Percentiles rank a stretch among this genome's conserved stretches.
These are phyloP conservation scores for Durotheca rogersii DNA, from an alignment of 495 filamentous ascomycete species.

Conservation along the genomic window DNA sequence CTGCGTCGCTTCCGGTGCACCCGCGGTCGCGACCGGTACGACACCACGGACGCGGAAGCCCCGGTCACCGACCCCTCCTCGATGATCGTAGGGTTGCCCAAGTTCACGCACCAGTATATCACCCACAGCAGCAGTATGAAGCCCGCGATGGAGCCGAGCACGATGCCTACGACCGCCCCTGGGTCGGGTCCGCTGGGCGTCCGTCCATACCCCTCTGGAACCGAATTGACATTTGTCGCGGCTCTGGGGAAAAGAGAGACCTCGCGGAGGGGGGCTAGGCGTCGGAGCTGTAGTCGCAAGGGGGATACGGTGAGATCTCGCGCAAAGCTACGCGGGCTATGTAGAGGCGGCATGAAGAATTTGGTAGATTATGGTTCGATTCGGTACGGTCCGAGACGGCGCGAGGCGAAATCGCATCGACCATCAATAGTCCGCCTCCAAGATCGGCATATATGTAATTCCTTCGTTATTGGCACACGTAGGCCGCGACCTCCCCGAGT, in stretches of 20 bases:
- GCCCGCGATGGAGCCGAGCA: slow-evolving; percentile 78
- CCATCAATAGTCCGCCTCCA: background rate
- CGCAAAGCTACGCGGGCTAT: slow-evolving; percentile 13
- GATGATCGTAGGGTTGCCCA: slow-evolving; percentile 38
- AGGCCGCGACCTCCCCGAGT: too few relatives aligned
- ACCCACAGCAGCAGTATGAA: slow-evolving; percentile 77
- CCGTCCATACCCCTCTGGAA: slow-evolving; percentile 70
- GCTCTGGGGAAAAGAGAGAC: slow-evolving; percentile 21
- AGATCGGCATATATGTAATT: background rate
- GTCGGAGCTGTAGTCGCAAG: background rate
- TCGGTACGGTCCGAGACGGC: background rate
- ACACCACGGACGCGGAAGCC: slow-evolving; percentile 28
- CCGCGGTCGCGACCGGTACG: slow-evolving; percentile 32
- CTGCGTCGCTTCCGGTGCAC: slow-evolving; percentile 26
- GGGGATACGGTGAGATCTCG: slow-evolving; percentile 12
- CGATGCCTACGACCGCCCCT: slow-evolving; percentile 78
- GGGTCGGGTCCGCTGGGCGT: slow-evolving; percentile 60
- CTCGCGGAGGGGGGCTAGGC: slow-evolving; percentile 3
- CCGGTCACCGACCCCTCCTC: slow-evolving; percentile 37
- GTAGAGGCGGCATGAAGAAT: slow-evolving; percentile 14
- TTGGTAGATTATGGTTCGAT: background rate
- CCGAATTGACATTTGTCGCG: slow-evolving; percentile 35
- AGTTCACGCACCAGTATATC: slow-evolving; percentile 65
- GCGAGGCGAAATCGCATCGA: background rate
- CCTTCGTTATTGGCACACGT: too few relatives aligned